Conservation (phyloP, 371 early-diverging fungal species). For the Circinella minor region DNA sequence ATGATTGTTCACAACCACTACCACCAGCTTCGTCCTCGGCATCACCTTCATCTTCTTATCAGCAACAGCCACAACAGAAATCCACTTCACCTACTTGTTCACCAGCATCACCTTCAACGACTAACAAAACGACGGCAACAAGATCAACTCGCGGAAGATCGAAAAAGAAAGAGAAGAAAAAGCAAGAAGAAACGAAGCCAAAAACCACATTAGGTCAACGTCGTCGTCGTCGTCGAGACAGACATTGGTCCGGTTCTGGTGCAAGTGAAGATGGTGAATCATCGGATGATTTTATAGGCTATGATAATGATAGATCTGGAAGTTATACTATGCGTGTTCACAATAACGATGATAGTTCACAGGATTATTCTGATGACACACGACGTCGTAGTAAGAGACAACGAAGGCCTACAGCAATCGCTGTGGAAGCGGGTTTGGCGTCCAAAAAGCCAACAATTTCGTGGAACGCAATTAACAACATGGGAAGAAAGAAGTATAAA, state of each 20-base stretch:
- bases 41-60: neutral
- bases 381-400: constrained; percentile 25
- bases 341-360: constrained; percentile 12
- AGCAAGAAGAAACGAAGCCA: constrained; percentile 20
- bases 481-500: neutral
- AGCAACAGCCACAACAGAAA: neutral
- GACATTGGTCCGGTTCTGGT: constrained; percentile 40
- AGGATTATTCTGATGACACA: constrained; percentile 3
- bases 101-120: too few species aligned
- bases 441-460: neutral
- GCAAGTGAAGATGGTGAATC: constrained; percentile 58
- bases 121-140: neutral
- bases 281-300: constrained; percentile 26
- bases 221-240: constrained; percentile 26
- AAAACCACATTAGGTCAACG: constrained; percentile 30
- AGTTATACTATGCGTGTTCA: constrained; percentile 57
- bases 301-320: constrained; percentile 69
- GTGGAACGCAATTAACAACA: constrained; percentile 11
- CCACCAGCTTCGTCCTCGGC: neutral
- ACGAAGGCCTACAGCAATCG: constrained; percentile 30
- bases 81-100: too few species aligned
- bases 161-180: constrained; percentile 26
- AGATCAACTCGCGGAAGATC: too few species aligned
- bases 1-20: constrained; percentile 2
- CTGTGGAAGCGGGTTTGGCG: constrained; percentile 23